Conservation (phyloP, 2,329 filamentous ascomycete species). For the Drechmeria coniospora region DNA sequence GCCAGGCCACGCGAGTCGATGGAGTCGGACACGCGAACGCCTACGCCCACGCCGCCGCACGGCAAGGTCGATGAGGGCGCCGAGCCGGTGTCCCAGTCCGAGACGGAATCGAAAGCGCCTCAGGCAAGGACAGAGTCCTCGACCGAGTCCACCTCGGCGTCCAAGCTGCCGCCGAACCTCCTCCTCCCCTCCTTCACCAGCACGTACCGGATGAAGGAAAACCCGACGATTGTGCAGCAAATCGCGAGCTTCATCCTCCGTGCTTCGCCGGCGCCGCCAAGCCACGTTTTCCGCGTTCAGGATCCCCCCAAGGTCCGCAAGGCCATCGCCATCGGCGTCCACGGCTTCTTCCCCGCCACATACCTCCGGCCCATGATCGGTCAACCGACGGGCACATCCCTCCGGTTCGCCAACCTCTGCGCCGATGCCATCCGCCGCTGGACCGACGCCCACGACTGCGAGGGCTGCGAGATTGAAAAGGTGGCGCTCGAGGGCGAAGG, state of each 20-base stretch:
- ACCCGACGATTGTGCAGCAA: slow-evolving; percentile 56
- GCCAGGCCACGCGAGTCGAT: slow-evolving; percentile 30
- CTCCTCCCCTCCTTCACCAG: slow-evolving; percentile 53
- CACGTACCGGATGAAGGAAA: slow-evolving; percentile 52
- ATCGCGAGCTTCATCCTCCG: slow-evolving; percentile 42
- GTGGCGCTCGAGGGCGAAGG: slow-evolving; percentile 91
- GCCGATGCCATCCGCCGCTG: slow-evolving; percentile 73
- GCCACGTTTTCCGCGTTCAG: slow-evolving; percentile 57
- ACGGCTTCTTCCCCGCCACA: slow-evolving; percentile 82
- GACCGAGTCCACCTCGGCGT: slow-evolving; percentile 26
- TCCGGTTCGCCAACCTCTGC: slow-evolving; percentile 79
- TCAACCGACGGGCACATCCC: slow-evolving; percentile 87
- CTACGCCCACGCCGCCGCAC: slow-evolving; percentile 11
- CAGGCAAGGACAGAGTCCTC: slow-evolving; percentile 13
- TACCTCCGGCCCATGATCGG: slow-evolving; percentile 83
- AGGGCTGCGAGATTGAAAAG: slow-evolving; percentile 74
- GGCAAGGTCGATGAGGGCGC: slow-evolving; percentile 1
- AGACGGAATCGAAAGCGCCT: slow-evolving; percentile 6
- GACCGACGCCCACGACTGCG: slow-evolving; percentile 57
- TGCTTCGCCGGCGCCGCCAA: slow-evolving; percentile 38
- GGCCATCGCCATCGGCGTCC: slow-evolving; percentile 83
- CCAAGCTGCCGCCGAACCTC: slow-evolving; percentile 40
- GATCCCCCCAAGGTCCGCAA: slow-evolving; percentile 61
- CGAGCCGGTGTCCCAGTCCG: slow-evolving; percentile 3
- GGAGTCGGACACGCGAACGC: slow-evolving; percentile 28